Evolutionary conservation across 2,329 filamentous ascomycete genomes (phyloP), one percentile per base, ranked within the genome.

Genomic region (Botryotinia narcissicola): DNA sequence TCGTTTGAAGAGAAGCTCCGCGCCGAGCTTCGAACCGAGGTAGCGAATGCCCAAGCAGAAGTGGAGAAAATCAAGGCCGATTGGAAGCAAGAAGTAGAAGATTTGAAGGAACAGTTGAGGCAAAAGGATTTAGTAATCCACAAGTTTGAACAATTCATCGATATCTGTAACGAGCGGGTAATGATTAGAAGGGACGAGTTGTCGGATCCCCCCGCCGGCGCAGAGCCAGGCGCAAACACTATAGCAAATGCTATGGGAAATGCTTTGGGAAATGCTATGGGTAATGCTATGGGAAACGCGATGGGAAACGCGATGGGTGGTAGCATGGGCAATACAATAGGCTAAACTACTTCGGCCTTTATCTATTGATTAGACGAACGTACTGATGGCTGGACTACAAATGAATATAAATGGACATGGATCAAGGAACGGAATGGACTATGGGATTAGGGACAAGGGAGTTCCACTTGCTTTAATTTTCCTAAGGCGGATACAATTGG

Each of bases 81-180:
- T 78, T 79, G 88, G 70, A 85, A 86, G 75, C 86, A 87, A 59
- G 87, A 90, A 6, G 87, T 91, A 60, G 88, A 88, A 25, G 84
- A 85, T 1, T 81, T 91, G 73, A 88, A 89, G 77, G 84, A 85
- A 72, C 85, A 89, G 78, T 80, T 95, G 25, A 86, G 86, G 59
- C 88, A 91, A 74, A 91, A 91, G 81, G 87, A 90, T 74, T 85
- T 86, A 78, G 85, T 87, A 74, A 91, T 91, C 72, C 81, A 86
- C 75, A 89, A 87, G 79, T 91, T 91, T 77, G 89, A 91, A 81
- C 89, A 90, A 86, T 91, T 91, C 71, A 91, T 91, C 78, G 89
- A 91, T 80, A 90, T 91, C 72, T 91, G 89, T 80, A 91, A 91
- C 77, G 85, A 90, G 79, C 84, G 89, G 68, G 89, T 91, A 75